Base-by-base conservation (phyloP, 495 filamentous ascomycete genomes). In the Neurospora sp. region DNA sequence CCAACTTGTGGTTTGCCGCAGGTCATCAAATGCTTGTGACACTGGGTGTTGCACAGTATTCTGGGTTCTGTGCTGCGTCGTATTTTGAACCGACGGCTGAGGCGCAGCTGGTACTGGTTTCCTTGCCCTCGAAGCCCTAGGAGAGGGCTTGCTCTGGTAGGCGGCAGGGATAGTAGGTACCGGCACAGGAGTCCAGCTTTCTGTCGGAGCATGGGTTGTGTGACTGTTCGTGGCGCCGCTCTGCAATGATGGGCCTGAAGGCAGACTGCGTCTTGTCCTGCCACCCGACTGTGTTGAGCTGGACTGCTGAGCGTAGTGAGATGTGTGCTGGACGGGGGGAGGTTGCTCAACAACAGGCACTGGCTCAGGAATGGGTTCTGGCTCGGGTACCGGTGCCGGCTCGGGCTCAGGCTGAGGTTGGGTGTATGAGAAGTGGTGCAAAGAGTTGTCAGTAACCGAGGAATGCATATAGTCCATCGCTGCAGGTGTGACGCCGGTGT, bases 1-100 rank as follows among this genome's bases (percentile, higher is more conserved):
- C 77, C 78, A 79, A 42, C 45, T 73, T 31, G 77, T 42, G 7
- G 73, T n/a, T 68, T 77, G 78, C 20, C 71, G 79, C 18, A 74
- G 3, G 59, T 76, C 75, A 41, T 78, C 76, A 71, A 76, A 77
- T 4, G 73, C 73, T 39, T 74, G 71, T 3, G 75, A 42, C 14
- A 37, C 70, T 3, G 75, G 16, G 20, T 69, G 41, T 18, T 39
- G 70, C 1, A 53, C 70, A 31, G 70, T 22, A 35, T 70, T 70
- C 42, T 70, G 71, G 0, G 53, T 14, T 65, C 53, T 35, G 6
- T 65, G 53, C 6, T 65, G 53, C 14, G 53, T 65, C 12, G 53
- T 37, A 37, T 16, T 65, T 18, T 65, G 27, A 27, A 18, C 31
- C 7, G 53, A 37, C 53, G 53, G 8, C 53, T 65, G 53, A 8